Evolutionary conservation across 176 grass and related monocot species (phyloP), one percentile per base, ranked within the genome.

Genomic region (barley (Hordeum vulgare)): DNA sequence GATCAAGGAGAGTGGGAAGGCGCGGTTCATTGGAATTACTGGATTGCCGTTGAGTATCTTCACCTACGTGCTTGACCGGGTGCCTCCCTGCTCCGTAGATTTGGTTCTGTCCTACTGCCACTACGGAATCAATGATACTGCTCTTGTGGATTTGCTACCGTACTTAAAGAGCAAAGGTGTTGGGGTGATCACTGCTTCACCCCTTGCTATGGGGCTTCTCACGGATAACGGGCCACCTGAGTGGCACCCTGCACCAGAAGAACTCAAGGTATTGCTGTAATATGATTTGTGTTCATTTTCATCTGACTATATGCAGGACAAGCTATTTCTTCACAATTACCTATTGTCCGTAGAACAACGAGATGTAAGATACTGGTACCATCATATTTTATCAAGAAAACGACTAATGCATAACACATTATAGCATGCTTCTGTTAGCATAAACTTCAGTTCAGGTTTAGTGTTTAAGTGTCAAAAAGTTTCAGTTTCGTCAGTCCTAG

Each of bases 71-170:
- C 89, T 98, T 3, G 90, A 98, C 51, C 80, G 89, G 3, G 89
- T 93, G 31, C 86, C 88, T 0, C 88, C 76, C 1, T 88, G 90
- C 18, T 93, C 87, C 1, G 69, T 98, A 3, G 96, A 98, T 88
- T 59, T 98, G 57, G 86, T 98, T 85, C 83, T 98, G 40, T 98
- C 96, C 1, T 98, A 98, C 73, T 98, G 96, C 68, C 96, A 98
- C 83, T 93, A 85, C 9, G 85, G 96, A 14, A 95, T 98, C 54
- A 98, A 95, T 44, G 96, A 95, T 76, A 86, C 87, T 0, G 53
- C 93, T 2, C 84, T 98, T 11, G 35, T 91, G 8, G 87, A 95
- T 88, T 53, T 93, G 73, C 85, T 98, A 5, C 96, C 96, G 6
- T 98, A 98, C 87, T 84, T 98, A 31, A 95, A 91, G 77, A 91